Percentiles rank a stretch among this genome's conserved stretches.
Evolutionary conservation across 2,329 filamentous ascomycete genomes (phyloP).

Genomic region (Fusarium buxicola): DNA sequence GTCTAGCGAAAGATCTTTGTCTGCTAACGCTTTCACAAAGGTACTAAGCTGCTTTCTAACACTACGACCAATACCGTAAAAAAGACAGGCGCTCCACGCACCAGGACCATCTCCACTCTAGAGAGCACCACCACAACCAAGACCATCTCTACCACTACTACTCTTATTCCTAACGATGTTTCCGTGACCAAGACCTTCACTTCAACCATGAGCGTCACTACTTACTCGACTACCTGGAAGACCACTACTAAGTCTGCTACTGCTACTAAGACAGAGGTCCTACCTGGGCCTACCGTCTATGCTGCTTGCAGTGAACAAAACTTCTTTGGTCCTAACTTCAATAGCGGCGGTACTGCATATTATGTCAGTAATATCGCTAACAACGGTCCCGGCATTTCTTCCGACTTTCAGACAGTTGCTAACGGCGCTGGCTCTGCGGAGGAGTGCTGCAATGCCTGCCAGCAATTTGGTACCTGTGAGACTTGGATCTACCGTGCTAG

Average conservation of each 20-base stretch:
- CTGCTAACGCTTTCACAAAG: neutral
- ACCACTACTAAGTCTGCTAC: slow-evolving; percentile 2
- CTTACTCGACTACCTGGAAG: slow-evolving; percentile 7
- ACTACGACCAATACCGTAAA: neutral
- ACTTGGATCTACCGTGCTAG: neutral
- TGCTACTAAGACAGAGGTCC: slow-evolving; percentile 3
- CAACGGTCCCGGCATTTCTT: slow-evolving; percentile 13
- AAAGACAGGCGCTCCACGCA: slow-evolving; percentile 1
- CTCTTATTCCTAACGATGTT: slow-evolving; percentile 12
- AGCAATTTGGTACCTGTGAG: slow-evolving; percentile 12
- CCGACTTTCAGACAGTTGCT: slow-evolving; percentile 8
- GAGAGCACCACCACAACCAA: neutral
- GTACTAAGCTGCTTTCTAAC: slow-evolving; percentile 1
- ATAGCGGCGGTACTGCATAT: slow-evolving; percentile 12
- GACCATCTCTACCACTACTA: slow-evolving; percentile 4
- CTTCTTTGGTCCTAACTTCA: slow-evolving; percentile 16
- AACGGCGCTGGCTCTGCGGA: neutral
- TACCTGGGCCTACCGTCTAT: slow-evolving; percentile 6
- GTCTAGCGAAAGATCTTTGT: fast-evolving
- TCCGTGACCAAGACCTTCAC: slow-evolving; percentile 6
- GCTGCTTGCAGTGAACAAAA: slow-evolving; percentile 6
- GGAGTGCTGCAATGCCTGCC: slow-evolving; percentile 11
- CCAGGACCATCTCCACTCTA: neutral
- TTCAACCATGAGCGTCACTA: slow-evolving; percentile 7
- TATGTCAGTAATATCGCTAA: slow-evolving; percentile 16